phyloP scores from a whole-genome alignment of 1,139 yeast genomes.

The Zygoascus hellenicus region DNA sequence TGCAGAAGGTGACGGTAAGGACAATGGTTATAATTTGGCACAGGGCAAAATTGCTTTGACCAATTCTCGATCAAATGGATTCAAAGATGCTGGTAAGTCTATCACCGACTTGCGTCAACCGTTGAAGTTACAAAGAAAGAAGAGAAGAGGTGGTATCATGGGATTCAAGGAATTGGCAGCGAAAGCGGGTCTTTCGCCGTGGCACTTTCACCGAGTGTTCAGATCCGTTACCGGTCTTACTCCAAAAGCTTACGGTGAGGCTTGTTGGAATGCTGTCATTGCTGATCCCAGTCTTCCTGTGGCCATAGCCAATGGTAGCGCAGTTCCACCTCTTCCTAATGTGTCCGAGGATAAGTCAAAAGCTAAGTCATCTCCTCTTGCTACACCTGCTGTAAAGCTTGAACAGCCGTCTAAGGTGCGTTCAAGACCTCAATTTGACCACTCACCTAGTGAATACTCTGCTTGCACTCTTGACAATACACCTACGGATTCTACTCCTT shows the following conservation, averaged over 20 bases:
- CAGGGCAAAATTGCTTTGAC: conserved; percentile 1
- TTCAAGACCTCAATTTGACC: not conserved
- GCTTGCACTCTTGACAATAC: not conserved
- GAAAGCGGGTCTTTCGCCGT: conserved; percentile 77
- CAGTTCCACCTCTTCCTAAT: conserved; percentile 9
- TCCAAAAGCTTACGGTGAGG: conserved; percentile 84
- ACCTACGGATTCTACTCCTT: not conserved
- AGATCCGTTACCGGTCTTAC: conserved; percentile 80
- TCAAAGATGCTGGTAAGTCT: conserved; percentile 3
- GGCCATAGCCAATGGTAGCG: conserved; percentile 12
- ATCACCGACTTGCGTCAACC: conserved; percentile 12
- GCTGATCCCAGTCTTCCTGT: conserved; percentile 17
- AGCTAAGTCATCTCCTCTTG: not conserved
- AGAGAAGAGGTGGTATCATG: conserved; percentile 80
- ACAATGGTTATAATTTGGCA: conserved; percentile 8
- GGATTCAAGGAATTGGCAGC: conserved; percentile 88
- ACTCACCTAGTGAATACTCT: not conserved
- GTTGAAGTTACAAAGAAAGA: conserved; percentile 38
- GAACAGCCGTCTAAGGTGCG: not conserved
- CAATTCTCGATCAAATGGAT: conserved; percentile 1
- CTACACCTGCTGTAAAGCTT: not conserved
- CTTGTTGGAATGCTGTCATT: conserved; percentile 67
- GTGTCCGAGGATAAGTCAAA: not conserved
- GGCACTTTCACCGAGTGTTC: conserved; percentile 91
- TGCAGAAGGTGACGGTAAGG: conserved; percentile 19